phyloP scores from a whole-genome alignment of 106 monocot genomes.

The Gastrodia elata region DNA sequence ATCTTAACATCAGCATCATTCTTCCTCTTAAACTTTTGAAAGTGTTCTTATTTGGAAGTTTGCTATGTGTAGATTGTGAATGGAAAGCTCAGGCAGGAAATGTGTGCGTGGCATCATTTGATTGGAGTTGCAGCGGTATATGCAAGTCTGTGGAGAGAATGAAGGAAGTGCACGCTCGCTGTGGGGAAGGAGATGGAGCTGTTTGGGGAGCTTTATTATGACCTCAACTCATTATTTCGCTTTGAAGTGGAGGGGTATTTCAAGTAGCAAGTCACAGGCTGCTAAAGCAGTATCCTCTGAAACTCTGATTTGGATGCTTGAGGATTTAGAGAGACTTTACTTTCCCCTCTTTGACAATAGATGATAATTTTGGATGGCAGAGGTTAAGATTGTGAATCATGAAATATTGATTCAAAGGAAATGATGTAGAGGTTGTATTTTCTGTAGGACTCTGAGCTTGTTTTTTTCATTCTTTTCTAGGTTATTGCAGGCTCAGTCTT shows the following conservation, averaged over 20 bases:
- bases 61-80: constrained; percentile 31
- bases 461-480: constrained; percentile 4
- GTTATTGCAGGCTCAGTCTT: not conserved
- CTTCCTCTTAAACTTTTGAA: not conserved
- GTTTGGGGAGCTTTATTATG: constrained; percentile 35
- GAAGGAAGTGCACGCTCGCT: constrained; percentile 41
- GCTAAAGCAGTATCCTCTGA: not conserved
- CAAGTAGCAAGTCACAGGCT: not conserved
- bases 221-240: not conserved
- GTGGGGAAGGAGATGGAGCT: constrained; percentile 51
- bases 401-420: not conserved
- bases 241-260: not conserved
- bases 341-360: not conserved
- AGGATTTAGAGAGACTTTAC: not conserved
- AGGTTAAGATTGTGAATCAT: not conserved
- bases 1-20: too few species aligned
- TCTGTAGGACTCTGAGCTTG: not conserved
- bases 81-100: constrained; percentile 62
- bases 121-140: constrained; percentile 65
- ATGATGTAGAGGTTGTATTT: not conserved
- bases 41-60: not conserved
- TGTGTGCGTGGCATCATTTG: constrained; percentile 52
- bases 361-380: not conserved
- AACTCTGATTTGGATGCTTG: not conserved
- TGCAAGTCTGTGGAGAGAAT: constrained; percentile 52